These are phyloP conservation scores for Saccharomycopsis hybrid DNA, from an alignment of 1,139 yeast species.

Conservation along the genomic window DNA sequence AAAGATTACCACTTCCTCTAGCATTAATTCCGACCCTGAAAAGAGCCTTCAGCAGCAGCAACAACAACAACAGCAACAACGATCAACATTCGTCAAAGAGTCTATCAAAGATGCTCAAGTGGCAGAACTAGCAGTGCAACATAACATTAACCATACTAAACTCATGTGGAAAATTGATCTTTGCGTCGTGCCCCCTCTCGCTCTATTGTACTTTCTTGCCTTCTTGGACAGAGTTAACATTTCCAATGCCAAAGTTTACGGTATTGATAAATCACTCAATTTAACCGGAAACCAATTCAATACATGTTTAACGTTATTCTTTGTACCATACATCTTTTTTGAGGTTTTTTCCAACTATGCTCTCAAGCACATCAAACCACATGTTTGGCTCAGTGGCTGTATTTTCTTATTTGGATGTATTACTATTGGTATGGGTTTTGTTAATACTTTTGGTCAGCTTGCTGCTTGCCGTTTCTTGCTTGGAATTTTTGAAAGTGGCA, in stretches of 20 bases:
- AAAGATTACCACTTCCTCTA: too few species aligned
- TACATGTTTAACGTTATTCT: slow-evolving; percentile 59
- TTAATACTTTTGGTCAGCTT: slow-evolving; percentile 49
- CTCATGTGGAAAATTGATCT: slow-evolving; percentile 51
- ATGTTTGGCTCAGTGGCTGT: slow-evolving; percentile 52
- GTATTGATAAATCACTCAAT: slow-evolving; percentile 45
- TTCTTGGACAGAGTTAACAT: slow-evolving; percentile 71
- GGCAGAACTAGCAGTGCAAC: slow-evolving; percentile 55
- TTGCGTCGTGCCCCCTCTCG: slow-evolving; percentile 64
- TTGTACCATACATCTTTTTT: slow-evolving; percentile 62
- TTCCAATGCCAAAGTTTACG: slow-evolving; percentile 67
- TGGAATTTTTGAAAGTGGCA: slow-evolving; percentile 62
- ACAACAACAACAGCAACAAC: too few species aligned
- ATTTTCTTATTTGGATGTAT: slow-evolving; percentile 59
- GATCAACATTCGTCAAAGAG: too few species aligned
- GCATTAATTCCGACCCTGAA: too few species aligned
- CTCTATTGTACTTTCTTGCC: slow-evolving; percentile 59
- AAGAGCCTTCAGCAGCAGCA: too few species aligned
- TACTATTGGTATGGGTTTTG: slow-evolving; percentile 62
- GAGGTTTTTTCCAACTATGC: slow-evolving; percentile 63
- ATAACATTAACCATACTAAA: slow-evolving; percentile 40
- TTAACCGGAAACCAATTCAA: slow-evolving; percentile 57
- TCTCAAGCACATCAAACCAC: slow-evolving; percentile 56
- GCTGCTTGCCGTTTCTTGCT: slow-evolving; percentile 56
- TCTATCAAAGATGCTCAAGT: slow-evolving; percentile 32